phyloP scores from a whole-genome alignment of 495 filamentous ascomycete species.

The Aspergillus nanangensis region DNA sequence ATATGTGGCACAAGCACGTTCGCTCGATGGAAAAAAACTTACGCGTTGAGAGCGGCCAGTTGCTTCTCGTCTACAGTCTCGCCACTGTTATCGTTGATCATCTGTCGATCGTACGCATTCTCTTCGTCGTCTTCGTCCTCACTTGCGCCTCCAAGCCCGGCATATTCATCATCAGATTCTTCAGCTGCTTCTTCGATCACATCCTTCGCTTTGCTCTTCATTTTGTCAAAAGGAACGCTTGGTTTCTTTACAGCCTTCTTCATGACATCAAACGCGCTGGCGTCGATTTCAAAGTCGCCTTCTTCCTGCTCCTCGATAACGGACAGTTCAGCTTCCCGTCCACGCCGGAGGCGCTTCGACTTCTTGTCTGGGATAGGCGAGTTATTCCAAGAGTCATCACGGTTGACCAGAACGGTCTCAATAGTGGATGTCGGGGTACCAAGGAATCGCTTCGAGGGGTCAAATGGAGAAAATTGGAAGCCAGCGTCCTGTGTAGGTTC shows the following conservation, averaged over 20 bases:
- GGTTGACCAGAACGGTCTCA: constrained; percentile 59
- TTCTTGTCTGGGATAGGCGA: constrained; percentile 59
- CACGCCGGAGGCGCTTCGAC: constrained; percentile 53
- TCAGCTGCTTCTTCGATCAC: constrained; percentile 92
- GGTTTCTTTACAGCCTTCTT: constrained; percentile 60
- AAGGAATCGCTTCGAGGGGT: constrained; percentile 54
- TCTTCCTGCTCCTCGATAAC: constrained; percentile 39
- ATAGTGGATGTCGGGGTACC: constrained; percentile 62
- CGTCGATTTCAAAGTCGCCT: constrained; percentile 38
- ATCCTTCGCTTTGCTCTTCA: constrained; percentile 79
- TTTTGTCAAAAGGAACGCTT: constrained; percentile 64
- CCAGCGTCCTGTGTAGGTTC: constrained; percentile 86
- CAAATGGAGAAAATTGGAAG: constrained; percentile 58
- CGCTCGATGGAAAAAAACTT: too few relatives aligned
- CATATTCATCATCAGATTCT: constrained; percentile 98
- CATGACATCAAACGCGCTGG: constrained; percentile 71
- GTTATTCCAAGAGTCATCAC: constrained; percentile 49
- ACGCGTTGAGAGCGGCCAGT: constrained; percentile 85
- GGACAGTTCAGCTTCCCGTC: constrained; percentile 27
- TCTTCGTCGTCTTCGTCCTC: constrained; percentile 80
- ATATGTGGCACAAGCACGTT: too few relatives aligned
- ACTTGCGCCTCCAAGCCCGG: constrained; percentile 84
- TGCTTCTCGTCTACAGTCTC: constrained; percentile 71
- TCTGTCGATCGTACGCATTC: constrained; percentile 63
- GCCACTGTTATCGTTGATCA: constrained; percentile 88